Percentiles rank a stretch among this genome's conserved stretches.
These are phyloP conservation scores for Leccinum huronense DNA, from an alignment of 1,284 basidiomycete species.

Conservation along the genomic window DNA sequence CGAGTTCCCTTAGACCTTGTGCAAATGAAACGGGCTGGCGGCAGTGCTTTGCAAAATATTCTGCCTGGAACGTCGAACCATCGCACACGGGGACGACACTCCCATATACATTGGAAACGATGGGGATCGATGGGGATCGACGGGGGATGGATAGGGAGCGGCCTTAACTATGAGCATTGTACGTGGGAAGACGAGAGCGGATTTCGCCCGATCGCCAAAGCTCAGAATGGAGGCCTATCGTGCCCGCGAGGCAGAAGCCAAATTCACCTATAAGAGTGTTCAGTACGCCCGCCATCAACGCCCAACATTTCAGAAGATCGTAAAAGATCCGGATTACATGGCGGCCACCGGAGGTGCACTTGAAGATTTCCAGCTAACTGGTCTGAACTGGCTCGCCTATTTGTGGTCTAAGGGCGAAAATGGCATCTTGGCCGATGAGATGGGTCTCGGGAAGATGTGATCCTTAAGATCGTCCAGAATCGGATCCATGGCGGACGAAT, in stretches of 20 bases:
- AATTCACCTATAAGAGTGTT: constrained; percentile 85
- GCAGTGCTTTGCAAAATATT: constrained; percentile 62
- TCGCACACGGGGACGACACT: constrained; percentile 54
- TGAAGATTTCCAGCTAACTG: constrained; percentile 98
- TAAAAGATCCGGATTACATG: constrained; percentile 90
- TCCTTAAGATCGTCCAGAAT: constrained; percentile 47
- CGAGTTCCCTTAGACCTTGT: constrained; percentile 44
- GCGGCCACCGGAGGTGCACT: constrained; percentile 74
- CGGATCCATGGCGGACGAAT: constrained; percentile 60
- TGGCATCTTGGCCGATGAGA: constrained; percentile 98
- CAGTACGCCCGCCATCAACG: constrained; percentile 69
- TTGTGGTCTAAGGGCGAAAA: constrained; percentile 95
- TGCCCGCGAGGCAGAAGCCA: constrained; percentile 72
- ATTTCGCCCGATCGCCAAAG: constrained; percentile 70
- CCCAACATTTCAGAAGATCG: constrained; percentile 84
- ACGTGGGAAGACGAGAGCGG: constrained; percentile 93
- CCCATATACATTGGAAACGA: constrained; percentile 61
- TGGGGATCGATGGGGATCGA: constrained; percentile 40
- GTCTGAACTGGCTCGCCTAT: constrained; percentile 97
- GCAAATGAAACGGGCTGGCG: constrained; percentile 59
- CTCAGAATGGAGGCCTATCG: constrained; percentile 81
- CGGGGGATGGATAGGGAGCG: constrained; percentile 44
- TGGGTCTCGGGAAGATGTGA: constrained; percentile 82
- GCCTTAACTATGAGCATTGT: constrained; percentile 91
- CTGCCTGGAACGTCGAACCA: constrained; percentile 43